Percentiles rank a stretch among this genome's conserved stretches.
Evolutionary conservation across 2,329 filamentous ascomycete species (phyloP).

Genomic region (Aspergillus calidoustus): DNA sequence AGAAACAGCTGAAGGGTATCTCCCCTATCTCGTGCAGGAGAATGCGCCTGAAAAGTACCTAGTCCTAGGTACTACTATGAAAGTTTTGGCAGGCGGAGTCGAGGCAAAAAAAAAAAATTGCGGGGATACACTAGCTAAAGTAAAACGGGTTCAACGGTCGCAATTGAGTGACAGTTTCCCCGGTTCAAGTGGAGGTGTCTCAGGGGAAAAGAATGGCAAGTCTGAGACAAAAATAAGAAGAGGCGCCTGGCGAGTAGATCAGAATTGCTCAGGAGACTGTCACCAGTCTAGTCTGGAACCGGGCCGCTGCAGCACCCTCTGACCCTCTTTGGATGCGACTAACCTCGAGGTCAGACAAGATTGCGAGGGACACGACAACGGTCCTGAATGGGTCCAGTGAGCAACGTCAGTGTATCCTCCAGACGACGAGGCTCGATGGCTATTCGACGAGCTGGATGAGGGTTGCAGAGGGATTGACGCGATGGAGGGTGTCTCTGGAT

Average conservation of each 20-base stretch:
- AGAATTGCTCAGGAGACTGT: constrained; percentile 6
- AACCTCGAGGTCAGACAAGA: constrained; percentile 15
- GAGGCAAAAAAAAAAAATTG: constrained; percentile 2
- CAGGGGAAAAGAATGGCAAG: neutral
- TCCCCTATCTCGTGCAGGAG: neutral
- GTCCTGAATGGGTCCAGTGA: constrained; percentile 8
- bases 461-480: constrained; percentile 4
- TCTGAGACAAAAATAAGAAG: constrained; percentile 2
- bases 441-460: constrained; percentile 5
- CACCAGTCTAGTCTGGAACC: constrained; percentile 14
- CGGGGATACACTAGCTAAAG: constrained; percentile 6
- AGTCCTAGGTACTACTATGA: neutral
- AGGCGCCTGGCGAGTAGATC: constrained; percentile 3
- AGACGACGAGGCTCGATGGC: neutral
- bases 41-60: neutral
- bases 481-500: neutral
- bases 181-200: neutral
- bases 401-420: constrained; percentile 2
- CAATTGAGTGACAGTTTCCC: neutral
- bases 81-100: constrained; percentile 5
- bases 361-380: constrained; percentile 8
- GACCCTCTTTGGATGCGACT: constrained; percentile 16
- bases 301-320: constrained; percentile 15
- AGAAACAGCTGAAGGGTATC: neutral
- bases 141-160: constrained; percentile 1